These are phyloP conservation scores for Kurtzmaniella quercitrusa DNA, from an alignment of 1,139 yeast genomes.

Conservation along the genomic window DNA sequence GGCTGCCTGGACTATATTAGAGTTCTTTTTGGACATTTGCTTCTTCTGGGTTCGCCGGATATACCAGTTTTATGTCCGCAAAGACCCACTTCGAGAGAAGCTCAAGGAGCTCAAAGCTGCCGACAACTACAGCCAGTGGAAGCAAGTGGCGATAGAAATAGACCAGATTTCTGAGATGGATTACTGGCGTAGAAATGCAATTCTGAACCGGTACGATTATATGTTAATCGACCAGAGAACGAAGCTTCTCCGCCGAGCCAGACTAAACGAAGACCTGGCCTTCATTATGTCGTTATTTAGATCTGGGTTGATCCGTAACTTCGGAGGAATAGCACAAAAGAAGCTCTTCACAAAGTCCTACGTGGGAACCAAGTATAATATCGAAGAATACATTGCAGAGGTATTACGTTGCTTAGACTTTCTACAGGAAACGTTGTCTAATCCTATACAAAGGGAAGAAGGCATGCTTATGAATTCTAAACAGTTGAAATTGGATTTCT, in stretches of 20 bases:
- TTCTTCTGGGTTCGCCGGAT: conserved; percentile 53
- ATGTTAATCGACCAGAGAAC: conserved; percentile 72
- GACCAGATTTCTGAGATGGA: conserved; percentile 69
- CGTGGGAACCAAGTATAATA: conserved; percentile 80
- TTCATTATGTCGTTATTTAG: conserved; percentile 66
- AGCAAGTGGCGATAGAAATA: conserved; percentile 50
- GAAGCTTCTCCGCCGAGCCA: conserved; percentile 57
- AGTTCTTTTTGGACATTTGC: conserved; percentile 53
- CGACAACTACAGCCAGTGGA: conserved; percentile 59
- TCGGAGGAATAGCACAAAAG: conserved; percentile 86
- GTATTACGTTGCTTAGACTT: conserved; percentile 66
- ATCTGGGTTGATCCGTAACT: conserved; percentile 80
- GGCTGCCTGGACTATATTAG: conserved; percentile 57
- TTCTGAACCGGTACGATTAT: conserved; percentile 80
- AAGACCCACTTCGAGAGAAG: conserved; percentile 38
- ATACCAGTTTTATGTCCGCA: conserved; percentile 33
- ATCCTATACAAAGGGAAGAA: conserved; percentile 11
- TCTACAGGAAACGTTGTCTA: conserved; percentile 35
- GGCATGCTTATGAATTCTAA: conserved; percentile 44
- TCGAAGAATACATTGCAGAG: conserved; percentile 81
- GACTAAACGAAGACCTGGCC: conserved; percentile 54
- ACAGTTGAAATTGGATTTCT: conserved; percentile 73
- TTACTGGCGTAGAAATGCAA: conserved; percentile 82
- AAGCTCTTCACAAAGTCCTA: conserved; percentile 76
- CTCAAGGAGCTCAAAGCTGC: conserved; percentile 37